Base-by-base conservation (phyloP, 495 filamentous ascomycete species). In the Penicillium fimorum region DNA sequence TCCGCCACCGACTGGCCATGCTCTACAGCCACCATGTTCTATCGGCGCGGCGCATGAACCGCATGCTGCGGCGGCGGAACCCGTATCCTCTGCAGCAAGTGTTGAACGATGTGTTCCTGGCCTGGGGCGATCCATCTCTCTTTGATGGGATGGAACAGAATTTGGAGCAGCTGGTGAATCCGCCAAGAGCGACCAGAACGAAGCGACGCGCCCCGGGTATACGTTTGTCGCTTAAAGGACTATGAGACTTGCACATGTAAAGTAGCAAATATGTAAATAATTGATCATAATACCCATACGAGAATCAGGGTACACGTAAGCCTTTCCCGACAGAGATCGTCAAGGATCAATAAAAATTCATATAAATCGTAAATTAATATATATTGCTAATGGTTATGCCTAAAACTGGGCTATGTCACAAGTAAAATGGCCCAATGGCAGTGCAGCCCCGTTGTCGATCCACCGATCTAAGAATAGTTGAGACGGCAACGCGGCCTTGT, bases 1-100 rank as follows among this genome's bases (percentile, higher is more conserved):
- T 82, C 58, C 66, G 68, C 11, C 59, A 70, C n/a, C 81, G 84
- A 13, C 66, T 87, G 30, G 63, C 69, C 24, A 72, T 76, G 5
- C 72, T 86, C 1, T 86, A 77, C 57, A 78, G 80, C 10, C 60
- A 40, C 8, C 64, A 61, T 30, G 32, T 62, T 8, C 57, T 57
- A 20, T 75, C 72, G 0, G 66, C 53, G 18, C 64, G 61, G 15
- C 67, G 51, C 10, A 61, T 64, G 59, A 79, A 76, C 45, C 70
- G 74, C 5, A 67, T 64, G 40, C 47, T 77, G 48, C 70, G 76
- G 25, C 52, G 60, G 7, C 50, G 65, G 43, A 77, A 76, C 51
- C 72, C 70, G 2, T 77, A 70, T 18, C 55, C 20, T 22, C 29
- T 67, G 8, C 60, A 69, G 13, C 66, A 55, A 29, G 68, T 77